Percentiles rank a stretch among this genome's conserved stretches.
phyloP scores from a whole-genome alignment of 805 yeast species.

The Cyberlindnera lachancei region DNA sequence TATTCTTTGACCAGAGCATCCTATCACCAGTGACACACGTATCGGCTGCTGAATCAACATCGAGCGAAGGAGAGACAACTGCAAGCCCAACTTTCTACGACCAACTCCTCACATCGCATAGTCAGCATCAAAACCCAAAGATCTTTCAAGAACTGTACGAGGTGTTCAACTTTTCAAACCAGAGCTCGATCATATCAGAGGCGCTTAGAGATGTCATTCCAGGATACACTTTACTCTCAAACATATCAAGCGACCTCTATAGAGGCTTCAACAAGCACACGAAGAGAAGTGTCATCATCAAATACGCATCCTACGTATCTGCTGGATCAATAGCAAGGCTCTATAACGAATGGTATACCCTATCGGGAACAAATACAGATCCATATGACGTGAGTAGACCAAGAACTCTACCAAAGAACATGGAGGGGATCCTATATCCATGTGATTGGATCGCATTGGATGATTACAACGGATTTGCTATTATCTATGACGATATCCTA shows the following conservation, averaged over 20 bases:
- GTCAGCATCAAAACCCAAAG: slow-evolving; percentile 1
- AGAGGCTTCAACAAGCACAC: slow-evolving; percentile 14
- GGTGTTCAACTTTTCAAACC: slow-evolving; percentile 7
- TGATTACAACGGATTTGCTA: slow-evolving; percentile 10
- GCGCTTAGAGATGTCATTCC: slow-evolving; percentile 10
- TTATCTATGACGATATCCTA: slow-evolving; percentile 14
- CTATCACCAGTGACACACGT: slow-evolving; percentile 11
- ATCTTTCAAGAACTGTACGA: slow-evolving; percentile 12
- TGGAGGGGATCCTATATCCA: slow-evolving; percentile 17
- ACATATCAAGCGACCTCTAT: slow-evolving; percentile 14
- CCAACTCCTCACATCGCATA: slow-evolving; percentile 8
- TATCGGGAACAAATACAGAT: slow-evolving; percentile 11
- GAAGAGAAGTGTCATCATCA: slow-evolving; percentile 13
- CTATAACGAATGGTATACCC: slow-evolving; percentile 19
- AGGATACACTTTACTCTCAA: slow-evolving; percentile 13
- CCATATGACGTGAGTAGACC: slow-evolving; percentile 2
- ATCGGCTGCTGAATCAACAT: slow-evolving; percentile 7
- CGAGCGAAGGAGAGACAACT: slow-evolving; percentile 5
- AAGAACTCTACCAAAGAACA: slow-evolving; percentile 8
- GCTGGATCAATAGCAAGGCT: slow-evolving; percentile 16
- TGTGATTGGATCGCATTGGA: slow-evolving; percentile 9
- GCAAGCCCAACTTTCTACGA: slow-evolving; percentile 9
- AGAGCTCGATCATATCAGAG: slow-evolving; percentile 3
- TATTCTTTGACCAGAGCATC: background rate
- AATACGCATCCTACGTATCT: slow-evolving; percentile 11